Conservation (phyloP, 1,284 basidiomycete species). For the Melampsora americana region DNA sequence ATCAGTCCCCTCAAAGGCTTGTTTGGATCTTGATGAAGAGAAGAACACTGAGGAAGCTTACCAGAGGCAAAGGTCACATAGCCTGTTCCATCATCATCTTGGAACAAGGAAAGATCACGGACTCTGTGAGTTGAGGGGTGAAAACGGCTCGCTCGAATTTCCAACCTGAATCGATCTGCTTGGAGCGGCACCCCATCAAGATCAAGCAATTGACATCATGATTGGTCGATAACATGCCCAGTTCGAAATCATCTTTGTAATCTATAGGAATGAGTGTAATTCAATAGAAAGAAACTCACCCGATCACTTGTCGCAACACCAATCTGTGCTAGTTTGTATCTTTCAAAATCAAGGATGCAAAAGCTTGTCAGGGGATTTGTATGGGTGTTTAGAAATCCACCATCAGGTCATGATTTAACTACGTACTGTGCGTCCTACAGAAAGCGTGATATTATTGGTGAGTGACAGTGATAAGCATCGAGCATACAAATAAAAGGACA, state of each 20-base stretch:
- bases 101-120: conserved; percentile 63
- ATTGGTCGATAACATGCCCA: neutral
- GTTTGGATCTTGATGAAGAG: no score
- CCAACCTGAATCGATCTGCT: conserved; percentile 58
- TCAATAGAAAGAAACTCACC: conserved; percentile 60
- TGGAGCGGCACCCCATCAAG: neutral
- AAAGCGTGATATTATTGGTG: no score
- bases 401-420: no score
- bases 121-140: conserved; percentile 64
- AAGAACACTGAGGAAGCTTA: conserved; percentile 47
- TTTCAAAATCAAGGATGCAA: conserved; percentile 48
- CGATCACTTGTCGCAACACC: conserved; percentile 63
- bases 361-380: neutral
- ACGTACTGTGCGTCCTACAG: no score
- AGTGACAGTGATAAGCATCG: no score
- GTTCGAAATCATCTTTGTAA: neutral
- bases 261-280: no score
- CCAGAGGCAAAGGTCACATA: conserved; percentile 66
- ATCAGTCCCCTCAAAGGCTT: no score
- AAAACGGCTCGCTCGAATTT: conserved; percentile 58
- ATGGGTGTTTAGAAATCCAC: no score
- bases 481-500: no score
- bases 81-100: conserved; percentile 58
- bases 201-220: neutral
- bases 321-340: conserved; percentile 65